Evolutionary conservation across 129 eudicot species (phyloP).

Genomic region (Pulicaria dysenterica): DNA sequence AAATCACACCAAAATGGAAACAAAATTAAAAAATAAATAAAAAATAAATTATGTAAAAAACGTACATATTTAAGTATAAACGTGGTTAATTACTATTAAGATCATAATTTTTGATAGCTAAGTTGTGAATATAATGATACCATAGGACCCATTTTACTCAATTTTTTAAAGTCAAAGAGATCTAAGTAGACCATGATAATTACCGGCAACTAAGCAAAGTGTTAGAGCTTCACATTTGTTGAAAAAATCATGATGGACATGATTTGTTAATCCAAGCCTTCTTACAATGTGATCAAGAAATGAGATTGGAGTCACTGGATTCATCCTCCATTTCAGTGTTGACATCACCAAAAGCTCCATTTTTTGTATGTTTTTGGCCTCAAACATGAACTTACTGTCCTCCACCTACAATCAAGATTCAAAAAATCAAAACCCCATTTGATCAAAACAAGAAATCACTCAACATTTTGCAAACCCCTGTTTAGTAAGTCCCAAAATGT

Average conservation of each 20-base stretch:
- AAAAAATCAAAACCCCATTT: constrained; percentile 20
- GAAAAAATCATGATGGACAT: constrained; percentile 69
- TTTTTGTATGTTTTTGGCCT: constrained; percentile 69
- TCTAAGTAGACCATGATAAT: constrained; percentile 24
- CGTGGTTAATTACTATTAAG: no score
- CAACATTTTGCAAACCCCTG: background rate
- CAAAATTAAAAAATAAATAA: background rate
- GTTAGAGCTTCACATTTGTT: constrained; percentile 62
- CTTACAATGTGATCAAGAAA: constrained; percentile 85
- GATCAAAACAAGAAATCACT: background rate
- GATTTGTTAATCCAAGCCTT: constrained; percentile 71
- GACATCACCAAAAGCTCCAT: constrained; percentile 94
- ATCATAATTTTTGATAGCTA: no score
- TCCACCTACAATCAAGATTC: constrained; percentile 46
- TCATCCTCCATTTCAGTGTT: constrained; percentile 84
- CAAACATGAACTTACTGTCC: constrained; percentile 56
- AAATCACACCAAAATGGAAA: constrained; percentile 27
- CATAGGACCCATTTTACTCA: no score
- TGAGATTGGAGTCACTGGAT: constrained; percentile 86
- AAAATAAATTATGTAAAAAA: constrained; percentile 9
- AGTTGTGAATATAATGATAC: no score
- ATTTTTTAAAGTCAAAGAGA: constrained; percentile 23
- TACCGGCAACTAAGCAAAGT: constrained; percentile 63
- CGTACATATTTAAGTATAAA: background rate
- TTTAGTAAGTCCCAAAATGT: background rate